Evolutionary conservation across 2,329 filamentous ascomycete genomes (phyloP).

Genomic region (Aspergillus tubingensis): DNA sequence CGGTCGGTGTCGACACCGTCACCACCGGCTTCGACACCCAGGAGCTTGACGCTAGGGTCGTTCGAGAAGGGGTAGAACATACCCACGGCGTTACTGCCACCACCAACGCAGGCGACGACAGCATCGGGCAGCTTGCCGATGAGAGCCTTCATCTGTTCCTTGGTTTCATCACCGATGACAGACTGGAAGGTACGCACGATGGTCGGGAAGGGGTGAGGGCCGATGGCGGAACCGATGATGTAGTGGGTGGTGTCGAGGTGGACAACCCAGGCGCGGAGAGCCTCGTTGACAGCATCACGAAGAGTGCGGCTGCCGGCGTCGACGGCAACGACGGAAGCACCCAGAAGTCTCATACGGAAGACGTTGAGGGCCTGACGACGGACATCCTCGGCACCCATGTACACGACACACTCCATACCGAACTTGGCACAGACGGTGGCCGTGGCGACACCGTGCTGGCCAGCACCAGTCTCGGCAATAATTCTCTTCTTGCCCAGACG

Average conservation of each 20-base stretch:
- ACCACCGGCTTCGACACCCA: slow-evolving; percentile 93
- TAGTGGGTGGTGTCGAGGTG: slow-evolving; percentile 94
- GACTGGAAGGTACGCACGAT: slow-evolving; percentile 97
- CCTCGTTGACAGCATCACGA: slow-evolving; percentile 91
- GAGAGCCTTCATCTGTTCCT: slow-evolving; percentile 81
- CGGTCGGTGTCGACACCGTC: slow-evolving; percentile 84
- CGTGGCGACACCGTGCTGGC: slow-evolving; percentile 96
- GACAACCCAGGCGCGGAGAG: slow-evolving; percentile 89
- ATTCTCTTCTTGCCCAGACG: slow-evolving; percentile 93
- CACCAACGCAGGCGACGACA: slow-evolving; percentile 94
- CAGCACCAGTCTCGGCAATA: slow-evolving; percentile 95
- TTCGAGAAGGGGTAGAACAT: slow-evolving; percentile 98
- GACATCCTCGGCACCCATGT: slow-evolving; percentile 98
- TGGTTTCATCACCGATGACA: slow-evolving; percentile 93
- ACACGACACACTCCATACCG: slow-evolving; percentile 95
- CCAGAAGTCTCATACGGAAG: slow-evolving; percentile 95
- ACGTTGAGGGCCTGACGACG: slow-evolving; percentile 95
- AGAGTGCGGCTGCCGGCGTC: slow-evolving; percentile 84
- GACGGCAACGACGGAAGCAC: slow-evolving; percentile 88
- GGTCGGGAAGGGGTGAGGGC: slow-evolving; percentile 94
- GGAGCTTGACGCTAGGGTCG: slow-evolving; percentile 79
- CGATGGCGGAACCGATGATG: slow-evolving; percentile 96
- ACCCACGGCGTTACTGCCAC: slow-evolving; percentile 90
- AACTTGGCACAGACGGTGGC: slow-evolving; percentile 98
- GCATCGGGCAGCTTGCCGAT: slow-evolving; percentile 90